Evolutionary conservation across 1,284 basidiomycete species (phyloP), one percentile per base, ranked within the genome.

Genomic region (Volvariella volvacea): DNA sequence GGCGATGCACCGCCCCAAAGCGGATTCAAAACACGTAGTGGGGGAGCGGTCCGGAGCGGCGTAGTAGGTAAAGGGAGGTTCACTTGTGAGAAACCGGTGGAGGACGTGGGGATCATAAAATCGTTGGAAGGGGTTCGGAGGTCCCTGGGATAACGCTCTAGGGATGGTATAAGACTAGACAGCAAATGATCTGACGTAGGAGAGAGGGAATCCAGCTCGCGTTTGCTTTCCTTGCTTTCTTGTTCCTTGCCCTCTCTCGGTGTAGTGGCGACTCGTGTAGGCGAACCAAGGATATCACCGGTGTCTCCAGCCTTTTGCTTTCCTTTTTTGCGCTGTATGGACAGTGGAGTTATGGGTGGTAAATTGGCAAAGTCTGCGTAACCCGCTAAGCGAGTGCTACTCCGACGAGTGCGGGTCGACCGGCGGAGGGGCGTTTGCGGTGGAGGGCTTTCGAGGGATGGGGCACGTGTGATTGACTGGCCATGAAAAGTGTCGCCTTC

Each of bases 151-250:
- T 38, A 9, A 16, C 39, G 10, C 30, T 47, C 22, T 46, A 39
- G 30, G 52, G 51, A n/a, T 53, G 48, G 21, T 53, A 62, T 50
- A 22, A 67, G 50, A 39, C 57, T 56, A 17, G 59, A 58, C 22
- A 68, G 56, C 28, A 68, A 38, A 47, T 58, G 59, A 32, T 58
- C 57, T 19, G 67, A 68, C 17, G 60, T 58, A 1, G 70, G 69
- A n/a, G 70, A 71, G 32, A 71, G 49, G 9, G 68, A 70, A 7
- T 66, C 64, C 15, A 71, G 53, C 54, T 68, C 64, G 43, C 67
- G 57, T 40, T 33, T 15, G 3, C 20, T 20, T 54, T 48, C 43
- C 2, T 28, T 17, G 30, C 22, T 17, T 15, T 3, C 20, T 25
- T 22, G 14, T 10, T 48, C 43, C 2, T 28, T 17, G 30, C 22